These are phyloP conservation scores for Rusavskia elegans DNA, from an alignment of 495 filamentous ascomycete genomes.

Conservation along the genomic window DNA sequence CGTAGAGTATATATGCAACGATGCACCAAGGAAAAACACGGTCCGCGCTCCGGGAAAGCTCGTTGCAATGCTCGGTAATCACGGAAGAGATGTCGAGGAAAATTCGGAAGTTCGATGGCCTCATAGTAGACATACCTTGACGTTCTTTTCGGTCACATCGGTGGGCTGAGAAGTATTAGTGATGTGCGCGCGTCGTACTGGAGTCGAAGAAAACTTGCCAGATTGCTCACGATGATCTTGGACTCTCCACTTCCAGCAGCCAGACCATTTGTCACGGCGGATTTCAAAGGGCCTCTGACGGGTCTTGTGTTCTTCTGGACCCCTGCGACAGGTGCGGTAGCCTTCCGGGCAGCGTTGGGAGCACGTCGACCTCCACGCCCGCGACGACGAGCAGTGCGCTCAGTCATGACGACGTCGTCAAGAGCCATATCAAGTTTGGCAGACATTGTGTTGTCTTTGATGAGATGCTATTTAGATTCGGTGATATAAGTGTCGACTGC, in stretches of 20 bases:
- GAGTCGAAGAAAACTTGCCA: constrained; percentile 47
- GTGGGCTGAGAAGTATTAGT: constrained; percentile 57
- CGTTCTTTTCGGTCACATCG: constrained; percentile 86
- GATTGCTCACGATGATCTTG: constrained; percentile 95
- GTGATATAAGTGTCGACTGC: background rate
- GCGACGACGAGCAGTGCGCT: constrained; percentile 32
- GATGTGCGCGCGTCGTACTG: background rate
- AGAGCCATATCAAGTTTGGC: constrained; percentile 89
- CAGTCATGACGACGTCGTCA: constrained; percentile 82
- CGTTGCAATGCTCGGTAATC: constrained; percentile 21
- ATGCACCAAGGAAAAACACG: constrained; percentile 7
- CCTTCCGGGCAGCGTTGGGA: constrained; percentile 26
- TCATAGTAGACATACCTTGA: constrained; percentile 96
- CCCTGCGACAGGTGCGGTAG: constrained; percentile 62
- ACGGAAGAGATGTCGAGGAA: constrained; percentile 35
- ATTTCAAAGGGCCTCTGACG: constrained; percentile 45
- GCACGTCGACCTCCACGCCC: constrained; percentile 35
- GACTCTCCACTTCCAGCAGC: constrained; percentile 46
- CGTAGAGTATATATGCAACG: background rate
- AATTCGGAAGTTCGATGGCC: constrained; percentile 35
- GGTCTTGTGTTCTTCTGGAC: constrained; percentile 64
- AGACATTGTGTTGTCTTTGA: constrained; percentile 45
- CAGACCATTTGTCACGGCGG: constrained; percentile 42
- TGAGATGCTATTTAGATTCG: no score
- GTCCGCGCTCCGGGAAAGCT: constrained; percentile 9